Evolutionary conservation across 768 basidiomycete genomes (phyloP).

Genomic region (Crassisporium funariophilum): DNA sequence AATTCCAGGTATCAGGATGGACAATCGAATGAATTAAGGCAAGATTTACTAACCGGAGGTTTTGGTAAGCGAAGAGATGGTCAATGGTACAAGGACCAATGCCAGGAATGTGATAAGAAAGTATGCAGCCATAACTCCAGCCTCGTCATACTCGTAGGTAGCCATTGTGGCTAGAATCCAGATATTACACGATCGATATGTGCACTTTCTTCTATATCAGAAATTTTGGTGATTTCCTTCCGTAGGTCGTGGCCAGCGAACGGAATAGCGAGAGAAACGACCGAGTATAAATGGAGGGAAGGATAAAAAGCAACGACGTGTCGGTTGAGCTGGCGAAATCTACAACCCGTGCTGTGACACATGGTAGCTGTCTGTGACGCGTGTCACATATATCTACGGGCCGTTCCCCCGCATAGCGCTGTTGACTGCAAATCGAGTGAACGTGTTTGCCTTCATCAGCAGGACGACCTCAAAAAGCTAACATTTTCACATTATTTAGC

Average conservation of each 20-base stretch:
- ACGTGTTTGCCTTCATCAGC: too few relatives aligned
- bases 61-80: conserved; percentile 51
- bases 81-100: conserved; percentile 79
- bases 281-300: neutral
- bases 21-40: neutral
- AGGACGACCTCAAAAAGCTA: too few relatives aligned
- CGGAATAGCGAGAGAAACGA: too few relatives aligned
- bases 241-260: conserved; percentile 14
- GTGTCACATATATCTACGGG: too few relatives aligned
- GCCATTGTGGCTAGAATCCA: conserved; percentile 52
- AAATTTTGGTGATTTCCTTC: conserved; percentile 7
- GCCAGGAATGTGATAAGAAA: conserved; percentile 90
- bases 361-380: too few relatives aligned
- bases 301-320: conserved; percentile 12
- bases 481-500: too few relatives aligned
- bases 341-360: conserved; percentile 15
- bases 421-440: too few relatives aligned
- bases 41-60: conserved; percentile 43
- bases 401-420: too few relatives aligned
- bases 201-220: conserved; percentile 1
- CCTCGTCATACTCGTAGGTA: conserved; percentile 85
- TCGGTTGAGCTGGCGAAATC: conserved; percentile 19
- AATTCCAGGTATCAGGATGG: conserved; percentile 2
- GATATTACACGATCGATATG: conserved; percentile 4
- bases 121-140: conserved; percentile 85